Evolutionary conservation across 805 yeast genomes (phyloP).

Genomic region (Maudiozyma pseudohumilis): DNA sequence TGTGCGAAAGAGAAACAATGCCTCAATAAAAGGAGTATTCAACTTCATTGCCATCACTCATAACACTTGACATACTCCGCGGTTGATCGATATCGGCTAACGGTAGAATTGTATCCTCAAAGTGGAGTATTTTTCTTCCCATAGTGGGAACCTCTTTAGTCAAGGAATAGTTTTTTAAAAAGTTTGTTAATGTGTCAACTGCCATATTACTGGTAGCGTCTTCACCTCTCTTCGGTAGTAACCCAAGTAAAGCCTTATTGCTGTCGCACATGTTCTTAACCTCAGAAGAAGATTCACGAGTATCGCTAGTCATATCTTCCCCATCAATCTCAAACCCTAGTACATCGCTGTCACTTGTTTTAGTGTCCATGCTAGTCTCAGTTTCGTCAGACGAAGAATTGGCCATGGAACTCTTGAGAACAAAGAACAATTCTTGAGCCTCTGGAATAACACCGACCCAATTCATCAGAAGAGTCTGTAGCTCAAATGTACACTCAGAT

Average conservation of each 20-base stretch:
- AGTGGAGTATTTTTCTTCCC: constrained; percentile 19
- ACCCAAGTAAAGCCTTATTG: constrained; percentile 14
- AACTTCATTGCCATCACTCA: background rate
- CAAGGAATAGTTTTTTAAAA: constrained; percentile 20
- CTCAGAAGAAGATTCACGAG: background rate
- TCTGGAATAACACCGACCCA: constrained; percentile 59
- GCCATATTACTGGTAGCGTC: constrained; percentile 18
- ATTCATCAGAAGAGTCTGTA: constrained; percentile 49
- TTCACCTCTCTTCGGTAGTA: constrained; percentile 17
- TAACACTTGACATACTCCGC: background rate
- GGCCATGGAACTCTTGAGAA: constrained; percentile 17
- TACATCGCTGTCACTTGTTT: background rate
- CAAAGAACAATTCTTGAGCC: constrained; percentile 49
- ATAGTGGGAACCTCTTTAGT: constrained; percentile 12
- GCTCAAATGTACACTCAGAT: constrained; percentile 47
- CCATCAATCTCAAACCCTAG: background rate
- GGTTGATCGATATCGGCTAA: constrained; percentile 8
- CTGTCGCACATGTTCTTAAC: constrained; percentile 4
- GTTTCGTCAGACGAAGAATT: constrained; percentile 5
- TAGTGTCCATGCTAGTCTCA: background rate
- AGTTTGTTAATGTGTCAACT: constrained; percentile 17
- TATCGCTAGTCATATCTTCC: background rate
- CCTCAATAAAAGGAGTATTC: too few species aligned
- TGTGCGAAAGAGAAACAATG: too few species aligned
- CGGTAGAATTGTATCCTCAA: constrained; percentile 19